A percentile compares a stretch with the other conserved stretches of the same genome.
Evolutionary conservation across 2,329 filamentous ascomycete species (phyloP).

Genomic region (Dothideomycetes sp.): DNA sequence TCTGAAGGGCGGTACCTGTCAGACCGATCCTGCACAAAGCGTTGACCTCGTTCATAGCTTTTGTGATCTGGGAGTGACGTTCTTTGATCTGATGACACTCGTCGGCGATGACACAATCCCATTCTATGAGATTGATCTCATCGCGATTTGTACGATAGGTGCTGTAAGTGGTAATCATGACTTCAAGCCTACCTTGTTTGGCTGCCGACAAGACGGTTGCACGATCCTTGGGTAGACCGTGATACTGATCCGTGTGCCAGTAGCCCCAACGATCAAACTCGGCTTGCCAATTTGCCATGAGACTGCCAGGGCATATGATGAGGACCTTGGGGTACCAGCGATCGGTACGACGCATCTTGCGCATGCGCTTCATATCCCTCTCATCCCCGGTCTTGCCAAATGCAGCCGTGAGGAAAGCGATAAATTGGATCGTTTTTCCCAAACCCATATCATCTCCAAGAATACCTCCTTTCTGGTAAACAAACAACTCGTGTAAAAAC

Average conservation of each 20-base stretch:
- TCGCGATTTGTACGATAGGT: constrained; percentile 73
- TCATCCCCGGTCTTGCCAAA: constrained; percentile 93
- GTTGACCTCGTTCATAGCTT: constrained; percentile 84
- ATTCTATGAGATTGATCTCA: constrained; percentile 73
- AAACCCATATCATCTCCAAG: constrained; percentile 96
- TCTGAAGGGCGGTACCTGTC: constrained; percentile 94
- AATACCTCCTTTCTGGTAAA: constrained; percentile 83
- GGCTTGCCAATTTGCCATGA: constrained; percentile 85
- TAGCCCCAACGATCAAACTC: constrained; percentile 88
- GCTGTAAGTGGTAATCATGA: constrained; percentile 88
- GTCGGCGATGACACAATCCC: constrained; percentile 91
- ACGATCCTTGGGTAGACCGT: constrained; percentile 55
- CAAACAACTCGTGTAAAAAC: constrained; percentile 81
- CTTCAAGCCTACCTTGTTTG: constrained; percentile 66
- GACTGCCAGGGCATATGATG: constrained; percentile 77
- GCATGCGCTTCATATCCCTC: constrained; percentile 75
- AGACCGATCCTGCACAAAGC: constrained; percentile 85
- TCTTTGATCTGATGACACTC: constrained; percentile 91
- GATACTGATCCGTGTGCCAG: constrained; percentile 82
- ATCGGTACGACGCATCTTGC: constrained; percentile 61
- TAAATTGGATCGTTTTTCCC: constrained; percentile 94
- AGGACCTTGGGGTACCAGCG: constrained; percentile 77
- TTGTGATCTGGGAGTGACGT: constrained; percentile 62
- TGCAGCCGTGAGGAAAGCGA: constrained; percentile 78
- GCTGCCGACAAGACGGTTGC: constrained; percentile 49